Base-by-base conservation (phyloP, 371 early-diverging fungal species). In the Mortierella sp. region DNA sequence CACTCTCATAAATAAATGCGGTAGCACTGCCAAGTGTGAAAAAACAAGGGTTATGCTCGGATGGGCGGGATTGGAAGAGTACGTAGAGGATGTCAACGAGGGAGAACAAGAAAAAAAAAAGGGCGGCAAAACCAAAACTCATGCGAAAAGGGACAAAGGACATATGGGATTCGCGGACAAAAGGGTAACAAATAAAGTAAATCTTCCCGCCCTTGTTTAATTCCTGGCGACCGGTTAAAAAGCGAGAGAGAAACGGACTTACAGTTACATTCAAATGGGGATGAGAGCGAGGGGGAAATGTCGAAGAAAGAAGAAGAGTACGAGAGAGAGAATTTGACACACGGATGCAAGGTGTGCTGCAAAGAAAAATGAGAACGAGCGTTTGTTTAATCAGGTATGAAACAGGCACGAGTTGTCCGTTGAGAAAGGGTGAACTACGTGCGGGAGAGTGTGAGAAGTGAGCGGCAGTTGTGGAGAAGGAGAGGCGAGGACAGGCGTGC, bases 351-450 rank as follows among this genome's bases (percentile, higher is more conserved):
- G 29, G 5, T 53, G 14, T 26, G 58, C 14, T 29, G n/a, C 48
- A 48, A 10, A 48, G n/a, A 48, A 34, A 29, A 9, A 48, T n/a
- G n/a, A 7, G n/a, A 9, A 34, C 13, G 8, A 26, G 29, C 52
- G n/a, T 52, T 24, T 1, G 58, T 6, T 19, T 58, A 58, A 58
- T 58, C 4, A 58, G 34, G 58, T 29, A 34, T 58, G 53, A 26
- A 14, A 55, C 55, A 55, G 55, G 31, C 3, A 47, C 70, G 45
- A 64, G n/a, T 64, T 39, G 40, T n/a, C 26, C 40, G 64, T 40
- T 39, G 19, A 64, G 34, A 26, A 64, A 41, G 64, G 64, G 39
- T 41, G 64, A 41, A 24, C n/a, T 48, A 14, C n/a, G 55, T 29
- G 63, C 22, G 4, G 14, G 45, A 47, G 24, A 41, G 65, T 9